phyloP scores from a whole-genome alignment of 176 grass and related monocot species.

The Pharus latifolius region DNA sequence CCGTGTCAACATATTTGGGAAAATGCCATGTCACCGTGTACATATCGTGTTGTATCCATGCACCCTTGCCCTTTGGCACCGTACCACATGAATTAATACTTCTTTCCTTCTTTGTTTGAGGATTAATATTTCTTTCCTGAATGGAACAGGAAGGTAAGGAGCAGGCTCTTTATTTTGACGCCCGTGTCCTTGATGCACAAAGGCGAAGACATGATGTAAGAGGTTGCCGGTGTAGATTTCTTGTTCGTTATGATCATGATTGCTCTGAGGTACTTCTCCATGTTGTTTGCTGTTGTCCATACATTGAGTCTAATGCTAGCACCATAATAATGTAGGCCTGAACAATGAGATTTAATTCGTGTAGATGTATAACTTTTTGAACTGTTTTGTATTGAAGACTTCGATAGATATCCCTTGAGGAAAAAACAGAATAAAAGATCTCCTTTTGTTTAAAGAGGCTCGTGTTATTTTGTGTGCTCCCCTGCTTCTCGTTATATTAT shows the following conservation, averaged over 20 bases:
- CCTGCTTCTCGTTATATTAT: too few relatives aligned
- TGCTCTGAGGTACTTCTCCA: constrained; percentile 49
- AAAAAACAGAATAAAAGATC: too few relatives aligned
- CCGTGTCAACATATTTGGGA: too few relatives aligned
- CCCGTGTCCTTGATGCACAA: constrained; percentile 77
- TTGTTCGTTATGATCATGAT: constrained; percentile 82
- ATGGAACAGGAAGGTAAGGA: constrained; percentile 74
- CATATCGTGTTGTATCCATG: too few relatives aligned
- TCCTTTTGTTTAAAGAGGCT: too few relatives aligned
- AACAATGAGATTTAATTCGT: background rate
- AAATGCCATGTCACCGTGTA: too few relatives aligned
- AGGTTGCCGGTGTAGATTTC: constrained; percentile 79
- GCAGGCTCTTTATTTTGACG: constrained; percentile 85
- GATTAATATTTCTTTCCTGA: background rate
- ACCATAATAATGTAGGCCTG: background rate
- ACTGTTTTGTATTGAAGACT: too few relatives aligned
- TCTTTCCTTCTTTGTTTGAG: too few relatives aligned
- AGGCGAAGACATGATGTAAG: constrained; percentile 77
- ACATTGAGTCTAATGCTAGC: background rate
- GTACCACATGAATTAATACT: background rate
- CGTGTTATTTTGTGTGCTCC: too few relatives aligned
- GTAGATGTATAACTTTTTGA: too few relatives aligned
- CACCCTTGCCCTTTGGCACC: too few relatives aligned
- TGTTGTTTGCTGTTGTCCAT: background rate
- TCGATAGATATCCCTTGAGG: too few relatives aligned